These are phyloP conservation scores for Bipolaris zeicola DNA, from an alignment of 2,329 filamentous ascomycete genomes.

Conservation along the genomic window DNA sequence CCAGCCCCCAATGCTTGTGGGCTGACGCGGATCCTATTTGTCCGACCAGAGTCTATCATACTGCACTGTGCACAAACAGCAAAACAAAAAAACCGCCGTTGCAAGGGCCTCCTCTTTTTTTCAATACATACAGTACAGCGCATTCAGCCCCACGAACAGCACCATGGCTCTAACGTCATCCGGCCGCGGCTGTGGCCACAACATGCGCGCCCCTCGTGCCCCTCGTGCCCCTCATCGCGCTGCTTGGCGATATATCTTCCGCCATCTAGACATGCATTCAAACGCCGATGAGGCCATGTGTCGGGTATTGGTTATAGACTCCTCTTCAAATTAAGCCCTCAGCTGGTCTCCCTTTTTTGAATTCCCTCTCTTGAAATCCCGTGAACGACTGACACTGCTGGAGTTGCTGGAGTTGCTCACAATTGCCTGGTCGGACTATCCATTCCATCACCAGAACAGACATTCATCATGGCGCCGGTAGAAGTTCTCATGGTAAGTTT, in stretches of 20 bases:
- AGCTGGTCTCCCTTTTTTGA: background rate
- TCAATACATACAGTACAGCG: background rate
- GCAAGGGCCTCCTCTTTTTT: background rate
- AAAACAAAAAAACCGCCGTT: background rate
- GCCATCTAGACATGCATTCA: constrained; percentile 26
- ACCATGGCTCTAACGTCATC: constrained; percentile 19
- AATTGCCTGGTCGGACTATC: constrained; percentile 9
- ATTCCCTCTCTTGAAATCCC: constrained; percentile 1
- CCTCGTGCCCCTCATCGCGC: constrained; percentile 34
- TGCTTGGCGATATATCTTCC: constrained; percentile 33
- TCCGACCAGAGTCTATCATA: background rate
- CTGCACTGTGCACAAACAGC: background rate
- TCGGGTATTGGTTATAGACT: constrained; percentile 14
- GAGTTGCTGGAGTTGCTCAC: background rate
- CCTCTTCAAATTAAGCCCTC: constrained; percentile 13
- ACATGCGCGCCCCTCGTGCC: constrained; percentile 21
- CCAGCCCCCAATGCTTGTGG: background rate
- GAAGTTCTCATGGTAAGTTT: constrained; percentile 55
- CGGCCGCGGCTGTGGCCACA: constrained; percentile 42
- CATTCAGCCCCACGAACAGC: constrained; percentile 7
- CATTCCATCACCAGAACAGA: background rate
- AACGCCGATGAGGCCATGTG: constrained; percentile 26
- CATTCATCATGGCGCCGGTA: constrained; percentile 53
- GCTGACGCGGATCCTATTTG: background rate
- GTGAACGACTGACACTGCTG: constrained; percentile 3